phyloP scores from a whole-genome alignment of 169 alveolate species.

The Cryptosporidium meleagridis region DNA sequence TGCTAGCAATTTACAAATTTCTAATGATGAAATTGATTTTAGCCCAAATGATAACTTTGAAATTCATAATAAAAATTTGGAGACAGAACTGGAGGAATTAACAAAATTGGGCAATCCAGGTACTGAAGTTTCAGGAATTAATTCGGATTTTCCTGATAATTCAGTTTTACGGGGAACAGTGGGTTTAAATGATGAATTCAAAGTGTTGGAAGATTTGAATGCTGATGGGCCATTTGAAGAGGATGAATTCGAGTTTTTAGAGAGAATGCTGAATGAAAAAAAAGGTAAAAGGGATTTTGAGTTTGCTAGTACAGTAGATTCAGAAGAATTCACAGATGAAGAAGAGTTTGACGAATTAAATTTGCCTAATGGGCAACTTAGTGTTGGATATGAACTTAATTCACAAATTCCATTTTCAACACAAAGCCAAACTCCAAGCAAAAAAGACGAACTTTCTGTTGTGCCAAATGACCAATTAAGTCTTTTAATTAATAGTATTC shows the following conservation, averaged over 20 bases:
- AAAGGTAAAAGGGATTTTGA: neutral
- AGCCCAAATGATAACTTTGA: neutral
- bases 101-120: neutral
- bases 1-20: neutral
- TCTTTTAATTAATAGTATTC: neutral
- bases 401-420: neutral
- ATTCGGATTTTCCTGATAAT: neutral
- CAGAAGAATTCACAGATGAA: neutral
- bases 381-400: neutral
- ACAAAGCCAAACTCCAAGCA: neutral
- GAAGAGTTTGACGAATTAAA: neutral
- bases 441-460: neutral
- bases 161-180: neutral
- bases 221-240: neutral
- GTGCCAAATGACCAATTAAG: neutral
- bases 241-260: neutral
- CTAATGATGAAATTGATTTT: neutral
- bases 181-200: neutral
- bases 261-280: neutral
- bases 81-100: neutral
- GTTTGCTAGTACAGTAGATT: constrained; percentile 11
- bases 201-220: neutral
- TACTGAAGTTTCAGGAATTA: neutral
- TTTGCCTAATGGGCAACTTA: neutral
- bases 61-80: neutral